These are phyloP conservation scores for Hura crepitans DNA, from an alignment of 441 rosid genomes.

Conservation along the genomic window DNA sequence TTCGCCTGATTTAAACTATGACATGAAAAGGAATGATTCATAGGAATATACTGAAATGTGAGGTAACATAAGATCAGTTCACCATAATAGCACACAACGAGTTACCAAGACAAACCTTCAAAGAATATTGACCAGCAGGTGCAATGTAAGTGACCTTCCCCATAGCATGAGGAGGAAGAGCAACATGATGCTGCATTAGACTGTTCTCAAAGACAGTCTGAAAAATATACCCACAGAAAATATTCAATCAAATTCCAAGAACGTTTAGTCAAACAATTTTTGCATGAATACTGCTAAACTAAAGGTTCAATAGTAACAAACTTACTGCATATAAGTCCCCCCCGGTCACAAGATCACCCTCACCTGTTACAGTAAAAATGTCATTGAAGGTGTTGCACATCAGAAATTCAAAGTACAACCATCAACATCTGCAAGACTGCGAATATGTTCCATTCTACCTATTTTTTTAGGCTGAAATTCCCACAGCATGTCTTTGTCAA, in stretches of 20 bases:
- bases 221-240: conserved; percentile 22
- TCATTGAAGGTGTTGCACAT: neutral
- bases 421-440: conserved; percentile 9
- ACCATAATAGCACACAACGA: neutral
- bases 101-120: conserved; percentile 54
- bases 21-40: neutral
- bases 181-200: conserved; percentile 84
- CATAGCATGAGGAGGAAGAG: conserved; percentile 95
- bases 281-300: neutral
- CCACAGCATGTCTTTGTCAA: conserved; percentile 92
- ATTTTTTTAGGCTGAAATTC: conserved; percentile 90
- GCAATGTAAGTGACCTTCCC: conserved; percentile 91
- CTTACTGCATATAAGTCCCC: conserved; percentile 98
- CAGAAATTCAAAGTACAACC: conserved; percentile 7
- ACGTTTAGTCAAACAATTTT: neutral
- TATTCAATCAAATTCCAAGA: conserved; percentile 7
- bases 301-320: conserved; percentile 24
- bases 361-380: conserved; percentile 46
- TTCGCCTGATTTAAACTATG: neutral
- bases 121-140: conserved; percentile 95
- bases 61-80: neutral
- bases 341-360: conserved; percentile 94
- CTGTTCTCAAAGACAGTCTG: conserved; percentile 97
- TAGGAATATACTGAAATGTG: neutral
- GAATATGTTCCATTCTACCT: conserved; percentile 40